A percentile compares a stretch with the other conserved stretches of the same genome.
phyloP scores from a whole-genome alignment of 2,329 filamentous ascomycete species.

The Colletotrichum brevisporum region DNA sequence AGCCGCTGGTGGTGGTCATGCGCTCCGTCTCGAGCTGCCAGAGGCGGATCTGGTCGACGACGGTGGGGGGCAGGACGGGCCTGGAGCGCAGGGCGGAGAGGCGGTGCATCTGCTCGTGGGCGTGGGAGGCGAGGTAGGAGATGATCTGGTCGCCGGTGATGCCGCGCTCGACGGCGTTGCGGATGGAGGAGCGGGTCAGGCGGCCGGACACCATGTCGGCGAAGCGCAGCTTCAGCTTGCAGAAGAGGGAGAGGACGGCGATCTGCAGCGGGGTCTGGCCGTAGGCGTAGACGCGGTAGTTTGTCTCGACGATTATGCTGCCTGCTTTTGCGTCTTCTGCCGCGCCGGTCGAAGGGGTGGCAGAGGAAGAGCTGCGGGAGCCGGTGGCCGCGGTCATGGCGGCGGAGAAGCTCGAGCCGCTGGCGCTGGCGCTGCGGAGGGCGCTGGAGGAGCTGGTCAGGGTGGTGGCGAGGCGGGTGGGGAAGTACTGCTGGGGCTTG shows the following conservation, averaged over 20 bases:
- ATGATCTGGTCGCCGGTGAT: constrained; percentile 98
- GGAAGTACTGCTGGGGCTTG: constrained; percentile 79
- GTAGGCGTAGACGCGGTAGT: constrained; percentile 98
- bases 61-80: constrained; percentile 91
- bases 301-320: constrained; percentile 97
- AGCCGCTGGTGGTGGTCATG: constrained; percentile 87
- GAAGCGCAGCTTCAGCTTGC: constrained; percentile 89
- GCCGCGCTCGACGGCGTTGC: constrained; percentile 87
- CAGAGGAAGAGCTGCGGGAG: constrained; percentile 48
- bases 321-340: constrained; percentile 69
- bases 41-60: constrained; percentile 95
- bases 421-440: constrained; percentile 76
- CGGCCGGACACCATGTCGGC: constrained; percentile 95
- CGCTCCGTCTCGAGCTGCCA: constrained; percentile 99
- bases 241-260: constrained; percentile 91
- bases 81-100: constrained; percentile 69
- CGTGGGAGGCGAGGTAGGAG: constrained; percentile 90
- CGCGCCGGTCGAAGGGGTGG: constrained; percentile 49
- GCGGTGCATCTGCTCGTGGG: constrained; percentile 92
- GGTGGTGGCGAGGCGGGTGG: constrained; percentile 93
- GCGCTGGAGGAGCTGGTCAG: constrained; percentile 81
- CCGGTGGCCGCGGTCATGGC: constrained; percentile 66
- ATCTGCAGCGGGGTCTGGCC: constrained; percentile 95
- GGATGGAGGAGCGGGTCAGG: constrained; percentile 89
- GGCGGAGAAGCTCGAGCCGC: constrained; percentile 68